phyloP scores from a whole-genome alignment of 495 filamentous ascomycete species.

The Talaromyces wortmannii region DNA sequence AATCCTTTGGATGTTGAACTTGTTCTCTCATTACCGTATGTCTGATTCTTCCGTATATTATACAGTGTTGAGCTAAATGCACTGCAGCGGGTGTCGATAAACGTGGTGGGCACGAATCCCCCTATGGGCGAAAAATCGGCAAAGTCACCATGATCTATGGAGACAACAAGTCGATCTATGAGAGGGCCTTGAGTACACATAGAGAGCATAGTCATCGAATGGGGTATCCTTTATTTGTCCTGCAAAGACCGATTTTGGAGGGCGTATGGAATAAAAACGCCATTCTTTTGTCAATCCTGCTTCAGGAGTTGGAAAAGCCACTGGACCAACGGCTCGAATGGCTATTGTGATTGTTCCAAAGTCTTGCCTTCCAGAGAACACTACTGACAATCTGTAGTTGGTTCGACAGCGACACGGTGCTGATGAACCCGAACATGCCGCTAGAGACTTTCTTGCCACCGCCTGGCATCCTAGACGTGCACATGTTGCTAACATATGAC shows the following conservation, averaged over 20 bases:
- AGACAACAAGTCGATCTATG: conserved; percentile 9
- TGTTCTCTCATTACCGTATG: neutral
- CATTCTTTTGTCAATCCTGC: conserved; percentile 37
- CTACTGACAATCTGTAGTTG: conserved; percentile 22
- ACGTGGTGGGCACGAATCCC: too few species aligned
- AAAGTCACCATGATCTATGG: conserved; percentile 18
- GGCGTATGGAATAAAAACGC: conserved; percentile 40
- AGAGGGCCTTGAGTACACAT: conserved; percentile 12
- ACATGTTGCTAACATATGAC: conserved; percentile 43
- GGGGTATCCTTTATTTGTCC: conserved; percentile 9
- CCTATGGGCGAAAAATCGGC: conserved; percentile 5
- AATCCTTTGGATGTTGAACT: neutral
- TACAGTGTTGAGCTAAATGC: too few species aligned
- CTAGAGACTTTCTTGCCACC: conserved; percentile 47
- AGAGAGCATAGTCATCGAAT: conserved; percentile 8
- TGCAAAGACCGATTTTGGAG: conserved; percentile 10
- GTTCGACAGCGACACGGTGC: conserved; percentile 45
- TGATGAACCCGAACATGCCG: conserved; percentile 45
- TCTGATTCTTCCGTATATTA: neutral
- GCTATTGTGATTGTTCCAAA: conserved; percentile 31
- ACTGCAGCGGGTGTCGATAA: too few species aligned
- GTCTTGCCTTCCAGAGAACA: neutral
- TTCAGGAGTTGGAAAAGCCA: conserved; percentile 42
- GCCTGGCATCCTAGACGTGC: conserved; percentile 28
- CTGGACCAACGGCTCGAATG: conserved; percentile 38